Base-by-base conservation (phyloP, 2,329 filamentous ascomycete genomes). In the Hymenoscyphus fraxineus region DNA sequence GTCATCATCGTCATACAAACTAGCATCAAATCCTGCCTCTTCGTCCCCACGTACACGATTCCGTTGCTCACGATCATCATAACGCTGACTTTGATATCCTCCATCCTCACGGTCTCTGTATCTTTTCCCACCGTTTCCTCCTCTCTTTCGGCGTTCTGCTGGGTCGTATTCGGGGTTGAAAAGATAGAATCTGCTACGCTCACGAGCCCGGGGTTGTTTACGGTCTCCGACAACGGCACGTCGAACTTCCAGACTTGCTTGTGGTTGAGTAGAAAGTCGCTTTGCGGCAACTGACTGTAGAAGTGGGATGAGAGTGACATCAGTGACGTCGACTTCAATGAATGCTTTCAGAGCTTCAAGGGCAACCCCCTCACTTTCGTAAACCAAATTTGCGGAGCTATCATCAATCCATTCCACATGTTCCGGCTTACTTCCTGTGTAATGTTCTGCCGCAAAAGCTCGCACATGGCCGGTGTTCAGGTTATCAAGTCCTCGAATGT, bases 381-480 rank as follows among this genome's bases (percentile, higher is more conserved):
- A 98, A 61, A 96, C 78, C 61, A 97, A 81, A 75, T 98, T 98
- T 67, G 92, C 92, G 0, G 92, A 94, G 6, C 86, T 88, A 77
- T 99, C 95, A 76, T 98, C 92, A 69, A 99, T 92, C 95, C 95
- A 99, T 78, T 98, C 93, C 68, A 97, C 82, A 66, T 85, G 83
- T 63, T 84, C 80, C 64, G 88, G 80, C 61, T 79, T 73, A 63
- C 82, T 80, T 15, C 77, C 75, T 41, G 82, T 79, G 72, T 85
- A 92, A 76, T 95, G 85, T 67, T 91, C 83, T 58, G 81, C 78
- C 9, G 92, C 85, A 72, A 93, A 97, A 65, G 84, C 81, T 71
- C 90, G 88, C 71, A 98, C 89, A 68, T 97, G 87, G 63, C 87
- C 83, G 35, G 93, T 93, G 39, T 89, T 91, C 74, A 98, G 81